Evolutionary conservation across 2,329 filamentous ascomycete genomes (phyloP).

Genomic region (Trichoderma atrobrunneum): DNA sequence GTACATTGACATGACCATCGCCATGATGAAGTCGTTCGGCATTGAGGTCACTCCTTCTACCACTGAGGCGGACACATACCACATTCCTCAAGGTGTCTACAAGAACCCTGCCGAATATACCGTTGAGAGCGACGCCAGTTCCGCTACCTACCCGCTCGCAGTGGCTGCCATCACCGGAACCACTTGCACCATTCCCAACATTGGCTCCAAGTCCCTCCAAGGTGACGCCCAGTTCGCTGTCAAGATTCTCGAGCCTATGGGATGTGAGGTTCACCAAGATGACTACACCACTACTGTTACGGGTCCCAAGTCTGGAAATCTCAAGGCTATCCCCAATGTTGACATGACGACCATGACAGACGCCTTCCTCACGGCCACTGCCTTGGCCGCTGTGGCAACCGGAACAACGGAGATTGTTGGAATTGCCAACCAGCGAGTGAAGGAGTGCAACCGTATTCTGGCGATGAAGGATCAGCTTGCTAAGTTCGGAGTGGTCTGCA

Average conservation of each 20-base stretch:
- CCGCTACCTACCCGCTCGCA: slow-evolving; percentile 91
- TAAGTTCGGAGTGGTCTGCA: slow-evolving; percentile 85
- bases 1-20: slow-evolving; percentile 98
- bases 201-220: slow-evolving; percentile 86
- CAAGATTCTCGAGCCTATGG: slow-evolving; percentile 89
- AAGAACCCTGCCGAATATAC: slow-evolving; percentile 80
- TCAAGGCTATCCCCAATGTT: slow-evolving; percentile 75
- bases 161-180: slow-evolving; percentile 94
- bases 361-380: slow-evolving; percentile 92
- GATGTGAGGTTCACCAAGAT: slow-evolving; percentile 83
- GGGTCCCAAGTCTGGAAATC: slow-evolving; percentile 70
- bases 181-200: slow-evolving; percentile 93
- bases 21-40: slow-evolving; percentile 95
- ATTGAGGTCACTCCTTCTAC: slow-evolving; percentile 73
- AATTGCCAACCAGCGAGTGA: slow-evolving; percentile 96
- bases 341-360: slow-evolving; percentile 99
- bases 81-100: slow-evolving; percentile 84
- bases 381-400: slow-evolving; percentile 83
- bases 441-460: slow-evolving; percentile 94
- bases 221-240: slow-evolving; percentile 93
- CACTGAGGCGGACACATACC: slow-evolving; percentile 84
- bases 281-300: slow-evolving; percentile 87
- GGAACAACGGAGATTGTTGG: slow-evolving; percentile 84
- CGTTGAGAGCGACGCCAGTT: slow-evolving; percentile 96
- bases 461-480: slow-evolving; percentile 94